Conservation (phyloP, 139 green algal genomes). For the Deuterostichococcus epilithicus region DNA sequence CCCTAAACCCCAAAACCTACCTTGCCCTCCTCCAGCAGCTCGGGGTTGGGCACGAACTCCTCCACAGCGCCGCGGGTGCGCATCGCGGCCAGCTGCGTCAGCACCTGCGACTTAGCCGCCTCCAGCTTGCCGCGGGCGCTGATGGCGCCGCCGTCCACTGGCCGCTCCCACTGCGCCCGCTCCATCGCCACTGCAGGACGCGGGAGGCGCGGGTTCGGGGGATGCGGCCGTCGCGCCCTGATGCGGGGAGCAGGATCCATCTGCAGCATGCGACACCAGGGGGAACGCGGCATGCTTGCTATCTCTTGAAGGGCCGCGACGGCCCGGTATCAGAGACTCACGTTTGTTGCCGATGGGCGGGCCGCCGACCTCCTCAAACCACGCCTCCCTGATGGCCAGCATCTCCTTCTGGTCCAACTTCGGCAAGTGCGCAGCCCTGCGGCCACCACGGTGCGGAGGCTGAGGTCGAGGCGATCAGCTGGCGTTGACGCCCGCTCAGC, state of each 20-base stretch:
- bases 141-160: constrained; percentile 63
- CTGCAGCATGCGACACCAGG: too few species aligned
- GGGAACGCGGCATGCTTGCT: neutral
- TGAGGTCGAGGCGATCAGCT: too few species aligned
- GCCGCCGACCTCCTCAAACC: constrained; percentile 68
- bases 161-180: constrained; percentile 69
- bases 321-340: constrained; percentile 12
- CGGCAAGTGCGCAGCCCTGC: constrained; percentile 46
- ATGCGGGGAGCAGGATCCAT: neutral
- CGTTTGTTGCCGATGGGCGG: constrained; percentile 74
- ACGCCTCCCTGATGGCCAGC: constrained; percentile 58
- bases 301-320: neutral
- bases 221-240: too few species aligned
- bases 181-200: constrained; percentile 62
- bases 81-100: constrained; percentile 46
- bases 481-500: too few species aligned
- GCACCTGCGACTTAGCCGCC: constrained; percentile 23
- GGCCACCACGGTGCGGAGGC: neutral
- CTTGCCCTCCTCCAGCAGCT: constrained; percentile 63
- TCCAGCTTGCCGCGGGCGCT: constrained; percentile 64
- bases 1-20: constrained; percentile 20
- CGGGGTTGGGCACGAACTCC: constrained; percentile 64
- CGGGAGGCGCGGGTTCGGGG: neutral
- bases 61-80: constrained; percentile 68
- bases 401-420: constrained; percentile 76